Evolutionary conservation across 2,329 filamentous ascomycete species (phyloP).

Genomic region (Aspergillus felis): DNA sequence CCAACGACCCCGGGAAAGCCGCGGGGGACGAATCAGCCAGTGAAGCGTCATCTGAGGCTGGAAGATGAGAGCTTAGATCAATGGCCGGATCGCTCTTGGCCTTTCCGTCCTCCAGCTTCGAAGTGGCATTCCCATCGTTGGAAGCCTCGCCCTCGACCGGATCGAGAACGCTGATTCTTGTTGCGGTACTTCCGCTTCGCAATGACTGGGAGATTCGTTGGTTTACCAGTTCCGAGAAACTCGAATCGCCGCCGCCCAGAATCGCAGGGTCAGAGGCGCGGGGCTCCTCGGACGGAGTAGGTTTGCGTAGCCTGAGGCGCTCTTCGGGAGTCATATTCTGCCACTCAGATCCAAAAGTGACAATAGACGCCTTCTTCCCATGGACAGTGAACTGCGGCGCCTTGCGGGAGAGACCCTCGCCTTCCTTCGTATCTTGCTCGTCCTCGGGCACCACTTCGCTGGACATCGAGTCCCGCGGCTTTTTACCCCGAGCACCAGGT

Average conservation of each 20-base stretch:
- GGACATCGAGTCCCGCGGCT: conserved; percentile 68
- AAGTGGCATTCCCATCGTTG: conserved; percentile 19
- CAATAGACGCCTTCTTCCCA: conserved; percentile 94
- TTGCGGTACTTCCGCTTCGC: conserved; percentile 64
- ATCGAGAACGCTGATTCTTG: conserved; percentile 51
- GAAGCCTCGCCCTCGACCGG: conserved; percentile 21
- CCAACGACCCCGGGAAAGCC: not conserved
- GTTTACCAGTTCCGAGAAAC: conserved; percentile 19
- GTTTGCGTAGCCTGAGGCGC: conserved; percentile 61
- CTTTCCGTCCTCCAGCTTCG: conserved; percentile 8
- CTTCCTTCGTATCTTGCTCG: conserved; percentile 44
- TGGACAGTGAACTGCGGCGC: conserved; percentile 92
- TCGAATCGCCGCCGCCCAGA: conserved; percentile 24
- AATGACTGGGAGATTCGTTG: conserved; percentile 57
- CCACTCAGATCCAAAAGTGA: conserved; percentile 93
- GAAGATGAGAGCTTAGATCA: conserved; percentile 1
- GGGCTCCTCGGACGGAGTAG: conserved; percentile 37
- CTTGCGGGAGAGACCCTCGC: conserved; percentile 69
- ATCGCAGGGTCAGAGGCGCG: conserved; percentile 30
- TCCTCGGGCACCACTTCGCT: conserved; percentile 55
- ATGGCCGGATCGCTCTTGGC: conserved; percentile 7
- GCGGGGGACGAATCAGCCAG: conserved; percentile 1
- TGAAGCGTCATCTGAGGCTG: not conserved
- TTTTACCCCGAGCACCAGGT: conserved; percentile 67
- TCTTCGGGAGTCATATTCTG: conserved; percentile 73